phyloP scores from a whole-genome alignment of 805 yeast genomes.

The Nakazawaea molendinolei region DNA sequence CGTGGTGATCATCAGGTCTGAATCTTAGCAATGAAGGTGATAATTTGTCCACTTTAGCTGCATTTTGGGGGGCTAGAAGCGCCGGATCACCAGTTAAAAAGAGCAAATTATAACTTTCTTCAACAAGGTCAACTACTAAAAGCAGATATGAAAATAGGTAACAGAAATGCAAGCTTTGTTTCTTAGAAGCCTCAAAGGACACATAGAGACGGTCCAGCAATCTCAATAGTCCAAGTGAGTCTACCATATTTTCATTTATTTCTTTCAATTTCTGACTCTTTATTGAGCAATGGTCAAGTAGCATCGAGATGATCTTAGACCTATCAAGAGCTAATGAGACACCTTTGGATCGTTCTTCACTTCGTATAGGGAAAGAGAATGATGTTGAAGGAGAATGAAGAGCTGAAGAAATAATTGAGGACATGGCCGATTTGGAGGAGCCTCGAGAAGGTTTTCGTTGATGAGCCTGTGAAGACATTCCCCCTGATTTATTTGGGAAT shows the following conservation, averaged over 20 bases:
- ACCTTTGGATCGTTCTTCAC: background rate
- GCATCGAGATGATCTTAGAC: constrained; percentile 18
- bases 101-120: constrained; percentile 8
- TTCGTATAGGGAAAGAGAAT: constrained; percentile 1
- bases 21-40: too few relatives aligned
- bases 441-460: constrained; percentile 26
- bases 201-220: constrained; percentile 20
- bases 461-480: too few relatives aligned
- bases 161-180: constrained; percentile 18
- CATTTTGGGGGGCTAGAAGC: too few relatives aligned
- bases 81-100: constrained; percentile 3
- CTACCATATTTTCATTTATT: constrained; percentile 14
- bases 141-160: constrained; percentile 23
- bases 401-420: constrained; percentile 28
- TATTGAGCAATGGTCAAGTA: constrained; percentile 7
- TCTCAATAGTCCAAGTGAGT: constrained; percentile 24
- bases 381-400: constrained; percentile 14
- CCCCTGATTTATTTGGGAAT: too few relatives aligned
- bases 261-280: background rate
- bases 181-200: constrained; percentile 9
- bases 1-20: too few relatives aligned
- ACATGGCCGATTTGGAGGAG: constrained; percentile 25
- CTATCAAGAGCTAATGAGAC: constrained; percentile 13
- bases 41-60: too few relatives aligned
- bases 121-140: constrained; percentile 13